These are phyloP conservation scores for Stylosanthes scabra DNA, from an alignment of 331 rosid genomes.

Conservation along the genomic window DNA sequence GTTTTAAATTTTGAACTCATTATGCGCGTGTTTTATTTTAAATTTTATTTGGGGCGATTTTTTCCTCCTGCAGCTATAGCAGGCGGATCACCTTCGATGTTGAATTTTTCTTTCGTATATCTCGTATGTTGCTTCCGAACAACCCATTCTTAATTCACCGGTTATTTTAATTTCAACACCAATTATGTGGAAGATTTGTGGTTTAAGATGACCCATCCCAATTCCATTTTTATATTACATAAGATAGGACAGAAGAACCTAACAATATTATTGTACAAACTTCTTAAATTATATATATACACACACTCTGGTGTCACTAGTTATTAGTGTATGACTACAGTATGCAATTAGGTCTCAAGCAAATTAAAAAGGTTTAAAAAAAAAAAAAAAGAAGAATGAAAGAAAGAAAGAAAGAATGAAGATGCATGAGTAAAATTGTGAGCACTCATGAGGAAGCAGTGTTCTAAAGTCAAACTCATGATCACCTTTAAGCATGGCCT, in stretches of 20 bases:
- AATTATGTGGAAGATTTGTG: conserved; percentile 53
- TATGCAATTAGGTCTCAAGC: conserved; percentile 29
- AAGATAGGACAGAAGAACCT: neutral
- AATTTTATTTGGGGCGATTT: no score
- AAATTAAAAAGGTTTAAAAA: neutral
- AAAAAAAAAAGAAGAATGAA: neutral
- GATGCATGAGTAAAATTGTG: conserved; percentile 25
- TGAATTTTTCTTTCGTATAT: conserved; percentile 43
- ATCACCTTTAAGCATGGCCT: conserved; percentile 46
- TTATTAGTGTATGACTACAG: neutral
- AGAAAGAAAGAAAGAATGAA: conserved; percentile 12
- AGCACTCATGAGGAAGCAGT: conserved; percentile 30
- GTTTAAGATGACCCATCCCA: conserved; percentile 51
- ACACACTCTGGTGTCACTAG: neutral
- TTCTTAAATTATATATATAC: neutral
- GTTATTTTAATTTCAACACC: conserved; percentile 43
- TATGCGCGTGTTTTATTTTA: no score
- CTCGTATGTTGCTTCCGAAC: conserved; percentile 49
- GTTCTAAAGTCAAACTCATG: conserved; percentile 40
- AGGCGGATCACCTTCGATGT: conserved; percentile 23
- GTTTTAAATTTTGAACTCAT: no score
- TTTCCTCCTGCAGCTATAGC: no score
- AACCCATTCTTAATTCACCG: conserved; percentile 34
- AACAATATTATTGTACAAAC: conserved; percentile 5
- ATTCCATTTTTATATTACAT: conserved; percentile 27